Conservation (phyloP, 495 filamentous ascomycete genomes). For the Penicillium crystallinum region DNA sequence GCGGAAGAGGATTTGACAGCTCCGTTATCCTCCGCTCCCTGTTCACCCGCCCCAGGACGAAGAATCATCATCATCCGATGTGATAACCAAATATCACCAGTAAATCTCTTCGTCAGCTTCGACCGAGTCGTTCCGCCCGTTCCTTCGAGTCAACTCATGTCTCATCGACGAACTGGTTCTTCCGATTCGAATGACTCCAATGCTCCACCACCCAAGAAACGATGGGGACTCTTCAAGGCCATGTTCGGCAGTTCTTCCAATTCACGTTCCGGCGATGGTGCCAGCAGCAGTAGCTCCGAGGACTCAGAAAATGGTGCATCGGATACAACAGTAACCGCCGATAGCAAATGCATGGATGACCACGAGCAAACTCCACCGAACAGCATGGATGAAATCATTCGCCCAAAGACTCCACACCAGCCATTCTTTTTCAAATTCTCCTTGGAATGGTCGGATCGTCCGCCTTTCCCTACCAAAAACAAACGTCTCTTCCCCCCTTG, state of each 20-base stretch:
- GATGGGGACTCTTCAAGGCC: slow-evolving; percentile 66
- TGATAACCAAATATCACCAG: slow-evolving; percentile 60
- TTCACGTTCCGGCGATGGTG: slow-evolving; percentile 24
- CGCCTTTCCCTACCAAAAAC: slow-evolving; percentile 47
- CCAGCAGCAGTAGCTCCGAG: slow-evolving; percentile 35
- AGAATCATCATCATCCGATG: slow-evolving; percentile 88
- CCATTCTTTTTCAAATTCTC: slow-evolving; percentile 73
- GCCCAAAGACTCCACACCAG: slow-evolving; percentile 48
- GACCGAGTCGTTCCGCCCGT: slow-evolving; percentile 52
- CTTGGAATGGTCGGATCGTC: slow-evolving; percentile 65
- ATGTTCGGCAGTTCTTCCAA: slow-evolving; percentile 47
- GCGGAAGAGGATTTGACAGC: slow-evolving; percentile 50
- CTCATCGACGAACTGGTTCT: slow-evolving; percentile 37
- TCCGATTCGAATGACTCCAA: slow-evolving; percentile 24
- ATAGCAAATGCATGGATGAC: slow-evolving; percentile 28
- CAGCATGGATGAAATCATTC: slow-evolving; percentile 23
- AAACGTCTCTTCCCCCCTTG: slow-evolving; percentile 65
- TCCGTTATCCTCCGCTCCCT: slow-evolving; percentile 70
- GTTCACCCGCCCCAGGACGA: slow-evolving; percentile 83
- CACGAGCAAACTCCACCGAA: slow-evolving; percentile 21
- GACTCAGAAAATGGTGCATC: slow-evolving; percentile 29
- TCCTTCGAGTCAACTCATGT: slow-evolving; percentile 32
- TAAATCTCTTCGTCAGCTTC: slow-evolving; percentile 58
- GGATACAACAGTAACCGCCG: slow-evolving; percentile 23
- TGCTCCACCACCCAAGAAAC: slow-evolving; percentile 47